Base-by-base conservation (phyloP, 208 protist species). In the Naegleria gruberi region DNA sequence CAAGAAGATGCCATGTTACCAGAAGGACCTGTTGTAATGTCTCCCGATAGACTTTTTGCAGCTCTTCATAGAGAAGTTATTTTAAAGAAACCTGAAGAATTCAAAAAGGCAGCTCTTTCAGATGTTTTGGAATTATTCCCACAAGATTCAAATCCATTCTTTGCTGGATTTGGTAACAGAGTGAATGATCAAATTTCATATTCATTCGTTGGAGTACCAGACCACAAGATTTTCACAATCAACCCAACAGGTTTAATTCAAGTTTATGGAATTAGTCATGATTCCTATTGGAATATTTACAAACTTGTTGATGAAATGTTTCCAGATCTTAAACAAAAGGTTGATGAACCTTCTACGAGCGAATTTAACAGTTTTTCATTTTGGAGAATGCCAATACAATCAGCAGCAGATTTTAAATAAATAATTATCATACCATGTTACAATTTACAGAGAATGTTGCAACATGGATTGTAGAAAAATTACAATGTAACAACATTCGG, bases 121-220 rank as follows among this genome's bases (percentile, higher is more conserved):
- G 94, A 92, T 51, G 91, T 98, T 17, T 84, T 93, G 5, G 93
- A 92, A 0, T 92, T 95, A 30, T 98, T 97, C 90, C 95, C 95
- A 17, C n/a, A 87, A 7, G 82, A 92, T 37, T 92, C 74, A 82
- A 93, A 94, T 74, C 96, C 96, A 0, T 97, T 97, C 89, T 98
- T 97, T 89, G 96, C 96, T 23, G 96, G 96, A 4, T 98, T 98
- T 90, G 96, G 96, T 37, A 98, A 98, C 90, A 94, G 96, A 82
- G 93, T 94, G 90, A 97, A 92, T 90, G 96, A 98, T 91, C 91
- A 95, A 30, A 92, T 96, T 74, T 95, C 95, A 90, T 98, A 98
- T 93, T 91, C 92, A 43, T 94, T 95, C 15, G 95, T 94, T 34
- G 91, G 92, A 3, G 95, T 98, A 55, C 94, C 95, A 23, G 88